Evolutionary conservation across 345 rosid genomes (phyloP).

Genomic region (Excoecaria cochinchinensis): DNA sequence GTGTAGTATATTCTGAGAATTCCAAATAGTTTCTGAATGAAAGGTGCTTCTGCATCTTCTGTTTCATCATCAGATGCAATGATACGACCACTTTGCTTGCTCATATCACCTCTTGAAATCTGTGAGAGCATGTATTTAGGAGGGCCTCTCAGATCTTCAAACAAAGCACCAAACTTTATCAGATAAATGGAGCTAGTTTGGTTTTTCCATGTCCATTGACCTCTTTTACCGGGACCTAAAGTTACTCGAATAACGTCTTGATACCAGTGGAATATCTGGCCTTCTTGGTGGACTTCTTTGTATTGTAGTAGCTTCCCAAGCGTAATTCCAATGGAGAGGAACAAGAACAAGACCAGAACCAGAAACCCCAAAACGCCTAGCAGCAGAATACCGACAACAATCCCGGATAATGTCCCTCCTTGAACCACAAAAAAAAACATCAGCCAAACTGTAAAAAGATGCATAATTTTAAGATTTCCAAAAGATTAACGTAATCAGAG

Average conservation of each 20-base stretch:
- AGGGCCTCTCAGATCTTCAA: conserved; percentile 90
- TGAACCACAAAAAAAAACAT: conserved; percentile 25
- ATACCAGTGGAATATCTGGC: conserved; percentile 78
- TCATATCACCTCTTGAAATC: conserved; percentile 51
- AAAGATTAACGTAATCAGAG: neutral
- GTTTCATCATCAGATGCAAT: conserved; percentile 92
- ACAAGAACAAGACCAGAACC: conserved; percentile 57
- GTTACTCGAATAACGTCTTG: conserved; percentile 81
- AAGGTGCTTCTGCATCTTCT: conserved; percentile 94
- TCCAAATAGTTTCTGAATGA: conserved; percentile 85
- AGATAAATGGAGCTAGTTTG: conserved; percentile 41
- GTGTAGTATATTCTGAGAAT: conserved; percentile 92
- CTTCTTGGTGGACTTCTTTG: conserved; percentile 92
- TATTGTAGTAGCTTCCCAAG: conserved; percentile 84
- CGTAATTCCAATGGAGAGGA: conserved; percentile 83
- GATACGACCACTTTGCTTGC: conserved; percentile 53
- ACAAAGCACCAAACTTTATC: conserved; percentile 64
- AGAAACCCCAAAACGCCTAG: conserved; percentile 47
- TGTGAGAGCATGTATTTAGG: conserved; percentile 96
- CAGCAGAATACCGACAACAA: conserved; percentile 56
- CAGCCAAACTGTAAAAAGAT: neutral
- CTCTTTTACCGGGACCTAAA: conserved; percentile 90
- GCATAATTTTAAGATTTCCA: neutral
- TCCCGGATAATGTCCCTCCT: conserved; percentile 52
- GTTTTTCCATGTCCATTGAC: conserved; percentile 93